Base-by-base conservation (phyloP, 1,284 basidiomycete genomes). In the Cryptococcus wingfieldii region DNA sequence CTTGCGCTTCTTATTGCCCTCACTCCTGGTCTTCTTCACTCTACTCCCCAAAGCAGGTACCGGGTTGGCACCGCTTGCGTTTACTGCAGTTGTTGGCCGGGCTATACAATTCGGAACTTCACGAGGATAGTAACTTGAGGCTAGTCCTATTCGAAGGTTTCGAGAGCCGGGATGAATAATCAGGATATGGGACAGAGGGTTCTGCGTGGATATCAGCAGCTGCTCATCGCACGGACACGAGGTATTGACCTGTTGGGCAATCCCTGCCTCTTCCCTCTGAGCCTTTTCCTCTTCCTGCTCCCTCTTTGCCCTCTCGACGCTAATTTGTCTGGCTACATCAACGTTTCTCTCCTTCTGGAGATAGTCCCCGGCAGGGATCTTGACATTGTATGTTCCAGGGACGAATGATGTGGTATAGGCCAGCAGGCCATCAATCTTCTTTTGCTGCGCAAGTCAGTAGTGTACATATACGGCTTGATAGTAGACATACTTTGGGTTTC, bases 91-190 rank as follows among this genome's bases (percentile, higher is more conserved):
- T 6, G 44, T 51, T 1, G 65, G 65, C 55, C 68, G 64, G 47
- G 72, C 75, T 18, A 77, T 77, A 54, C 75, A 77, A 51, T 75
- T 74, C 1, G 73, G 74, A 8, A 77, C 59, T 54, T 77, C 71
- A 50, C 73, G 64, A 1, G 76, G 76, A 53, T 77, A 74, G 47
- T 70, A 74, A 53, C 97, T 93, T n/a, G 86, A 89, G 0, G 94
- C 92, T 66, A 85, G 84, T 27, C 96, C 96, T 47, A 99, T 85
- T 28, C 92, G 86, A 38, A 97, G 78, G 67, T 81, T 87, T 28
- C 89, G 83, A 2, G 93, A 94, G 25, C 96, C 96, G 2, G 90
- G 92, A 68, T 99, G 96, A 54, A 99, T 89, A 39, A 99, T 87
- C 55, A 99, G 77, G 23, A 51, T 45, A 52, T 65, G 45, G 5